Conservation (phyloP, 176 grass and related monocot species). For the Aechmea fasciata region DNA sequence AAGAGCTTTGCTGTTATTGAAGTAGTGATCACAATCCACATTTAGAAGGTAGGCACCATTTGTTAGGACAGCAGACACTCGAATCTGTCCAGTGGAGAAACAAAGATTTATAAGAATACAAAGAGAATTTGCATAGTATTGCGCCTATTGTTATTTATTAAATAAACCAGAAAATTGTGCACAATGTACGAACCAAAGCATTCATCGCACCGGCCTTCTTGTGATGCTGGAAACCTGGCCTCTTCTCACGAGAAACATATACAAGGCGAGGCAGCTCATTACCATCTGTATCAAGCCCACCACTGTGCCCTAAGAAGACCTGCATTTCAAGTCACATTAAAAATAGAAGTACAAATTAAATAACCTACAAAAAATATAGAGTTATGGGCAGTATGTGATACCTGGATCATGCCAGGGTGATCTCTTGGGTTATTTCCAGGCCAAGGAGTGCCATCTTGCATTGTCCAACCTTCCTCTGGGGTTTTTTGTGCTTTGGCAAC, state of each 20-base stretch:
- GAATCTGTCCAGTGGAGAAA: constrained; percentile 38
- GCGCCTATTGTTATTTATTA: neutral
- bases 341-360: constrained; percentile 11
- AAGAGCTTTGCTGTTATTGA: constrained; percentile 98
- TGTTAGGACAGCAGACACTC: constrained; percentile 93
- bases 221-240: constrained; percentile 90
- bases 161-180: neutral
- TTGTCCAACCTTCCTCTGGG: constrained; percentile 93
- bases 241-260: constrained; percentile 98
- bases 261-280: constrained; percentile 89
- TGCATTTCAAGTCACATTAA: constrained; percentile 27
- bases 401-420: constrained; percentile 98
- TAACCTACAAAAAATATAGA: constrained; percentile 6
- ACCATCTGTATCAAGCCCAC: constrained; percentile 88
- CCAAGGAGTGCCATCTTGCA: constrained; percentile 90
- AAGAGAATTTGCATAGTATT: neutral
- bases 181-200: constrained; percentile 54
- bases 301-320: constrained; percentile 96
- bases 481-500: constrained; percentile 93
- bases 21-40: constrained; percentile 99
- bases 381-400: constrained; percentile 10
- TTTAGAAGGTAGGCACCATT: constrained; percentile 94
- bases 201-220: constrained; percentile 99
- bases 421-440: constrained; percentile 90
- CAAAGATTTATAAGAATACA: constrained; percentile 24